Evolutionary conservation across 2,329 filamentous ascomycete genomes (phyloP), one percentile per base, ranked within the genome.

Genomic region (Thelonectria olida): DNA sequence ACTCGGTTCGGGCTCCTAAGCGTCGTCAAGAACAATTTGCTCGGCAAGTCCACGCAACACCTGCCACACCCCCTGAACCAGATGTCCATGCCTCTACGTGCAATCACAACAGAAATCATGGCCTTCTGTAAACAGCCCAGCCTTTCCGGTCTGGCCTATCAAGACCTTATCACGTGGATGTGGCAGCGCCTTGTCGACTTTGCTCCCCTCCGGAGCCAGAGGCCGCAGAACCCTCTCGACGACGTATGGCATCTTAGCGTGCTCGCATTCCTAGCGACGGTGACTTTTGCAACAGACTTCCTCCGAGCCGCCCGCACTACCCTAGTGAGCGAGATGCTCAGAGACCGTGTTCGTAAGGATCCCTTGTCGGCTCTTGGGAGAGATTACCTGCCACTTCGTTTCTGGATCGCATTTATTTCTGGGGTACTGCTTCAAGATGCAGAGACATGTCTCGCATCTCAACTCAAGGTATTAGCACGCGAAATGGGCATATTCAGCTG

Each of bases 381-480:
- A 17, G 65, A 63, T 7, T 66, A 64, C 27, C 20, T 41, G 3
- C 23, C 41, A 0, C n/a, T 66, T 36, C 56, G 56, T 41, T 51
- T 69, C 5, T 69, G 67, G 67, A 27, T 60, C 9, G 47, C 60
- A 3, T 64, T 69, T 10, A 42, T 69, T 2, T 61, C 55, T 31
- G 60, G 55, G 9, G 19, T 69, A 42, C 25, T 62, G 28, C 28
- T 3, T 25, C 56, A 12, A 17, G 48, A 12, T 50, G 51, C 31
- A 2, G 31, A 55, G n/a, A 2, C 23, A 25, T 23, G 20, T 8
- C 27, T 44, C 6, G 5, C 50, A 0, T 7, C n/a, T 5, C 34
- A 48, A 2, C 31, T 64, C 4, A 25, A 34, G 4, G 6, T 52
- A 1, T n/a, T 56, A 7, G 56, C 58, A 15, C 6, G 31, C 7